Base-by-base conservation (phyloP, 495 filamentous ascomycete genomes). In the Mycothermus thermophilus region DNA sequence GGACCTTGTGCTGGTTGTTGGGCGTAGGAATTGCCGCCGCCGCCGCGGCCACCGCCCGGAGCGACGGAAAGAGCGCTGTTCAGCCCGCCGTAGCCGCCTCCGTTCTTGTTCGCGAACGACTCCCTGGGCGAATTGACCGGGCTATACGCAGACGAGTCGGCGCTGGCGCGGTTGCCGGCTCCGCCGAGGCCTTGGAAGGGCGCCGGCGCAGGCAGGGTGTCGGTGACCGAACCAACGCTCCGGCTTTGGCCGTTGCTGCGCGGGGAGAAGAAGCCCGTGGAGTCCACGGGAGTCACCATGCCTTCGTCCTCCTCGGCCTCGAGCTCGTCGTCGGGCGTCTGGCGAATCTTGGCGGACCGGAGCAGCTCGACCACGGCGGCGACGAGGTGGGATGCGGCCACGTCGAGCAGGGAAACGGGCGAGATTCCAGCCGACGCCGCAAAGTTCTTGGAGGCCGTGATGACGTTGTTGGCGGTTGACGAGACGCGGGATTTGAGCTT, bases 381-480 rank as follows among this genome's bases (percentile, higher is more conserved):
- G 8, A 80, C 80, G 15, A 97, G 63, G 59, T 97, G 86, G 10
- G 82, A 88, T n/a, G 87, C 88, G 7, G 90, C 90, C 8, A 90
- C 90, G 59, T 97, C 90, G 11, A 97, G 64, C 14, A 97, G 59
- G 2, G 83, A 92, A n/a, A 97, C 80, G 2, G 92, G 90, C 3
- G 83, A 87, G n/a, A 97, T 65, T 12, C 90, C 90, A 21, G 67
- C 72, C 1, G 83, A 75, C 14, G 63, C 64, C 23, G 82, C 77
- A 54, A 87, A 93, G 47, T 92, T 93, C 63, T 88, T 93, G 14
- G 80, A 78, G 3, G 87, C 85, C 10, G 85, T 96, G 42, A 94
- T 93, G 38, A 96, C 60, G 45, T 93, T 93, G 65, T 96, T 97
- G 18, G 90, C 83, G 9, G 90, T 93, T 4, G 79, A 81, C 15